Conservation (phyloP, 495 filamentous ascomycete species). For the Extremus antarcticus region DNA sequence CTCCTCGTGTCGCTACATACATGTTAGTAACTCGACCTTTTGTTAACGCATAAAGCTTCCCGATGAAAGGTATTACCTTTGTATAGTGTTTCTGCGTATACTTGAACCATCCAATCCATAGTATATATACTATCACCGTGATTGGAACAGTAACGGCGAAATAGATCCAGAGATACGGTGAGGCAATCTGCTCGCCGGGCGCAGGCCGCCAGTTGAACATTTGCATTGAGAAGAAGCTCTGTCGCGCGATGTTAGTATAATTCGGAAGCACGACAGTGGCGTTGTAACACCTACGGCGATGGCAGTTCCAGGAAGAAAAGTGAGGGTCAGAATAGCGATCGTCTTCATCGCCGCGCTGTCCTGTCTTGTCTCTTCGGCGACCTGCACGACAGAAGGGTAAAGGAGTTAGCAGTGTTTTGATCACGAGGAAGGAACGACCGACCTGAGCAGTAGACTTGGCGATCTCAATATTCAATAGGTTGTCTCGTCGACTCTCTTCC, state of each 20-base stretch:
- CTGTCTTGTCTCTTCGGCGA: constrained; percentile 16
- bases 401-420: no score
- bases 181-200: constrained; percentile 1
- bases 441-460: constrained; percentile 17
- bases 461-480: constrained; percentile 20
- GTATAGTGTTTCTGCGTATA: background rate
- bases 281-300: constrained; percentile 6
- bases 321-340: constrained; percentile 23
- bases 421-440: no score
- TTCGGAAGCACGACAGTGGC: background rate
- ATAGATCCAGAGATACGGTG: constrained; percentile 15
- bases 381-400: no score
- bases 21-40: background rate
- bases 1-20: constrained; percentile 6
- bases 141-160: constrained; percentile 18
- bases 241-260: background rate
- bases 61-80: background rate
- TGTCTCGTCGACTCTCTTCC: constrained; percentile 21
- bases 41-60: background rate
- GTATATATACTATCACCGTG: constrained; percentile 10
- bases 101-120: constrained; percentile 1
- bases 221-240: constrained; percentile 14
- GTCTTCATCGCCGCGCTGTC: constrained; percentile 26
- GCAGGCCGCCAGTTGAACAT: constrained; percentile 17
- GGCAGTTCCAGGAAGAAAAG: constrained; percentile 21